Evolutionary conservation across 805 yeast species (phyloP), one percentile per base, ranked within the genome.

Genomic region (Metschnikowia gelsemii): DNA sequence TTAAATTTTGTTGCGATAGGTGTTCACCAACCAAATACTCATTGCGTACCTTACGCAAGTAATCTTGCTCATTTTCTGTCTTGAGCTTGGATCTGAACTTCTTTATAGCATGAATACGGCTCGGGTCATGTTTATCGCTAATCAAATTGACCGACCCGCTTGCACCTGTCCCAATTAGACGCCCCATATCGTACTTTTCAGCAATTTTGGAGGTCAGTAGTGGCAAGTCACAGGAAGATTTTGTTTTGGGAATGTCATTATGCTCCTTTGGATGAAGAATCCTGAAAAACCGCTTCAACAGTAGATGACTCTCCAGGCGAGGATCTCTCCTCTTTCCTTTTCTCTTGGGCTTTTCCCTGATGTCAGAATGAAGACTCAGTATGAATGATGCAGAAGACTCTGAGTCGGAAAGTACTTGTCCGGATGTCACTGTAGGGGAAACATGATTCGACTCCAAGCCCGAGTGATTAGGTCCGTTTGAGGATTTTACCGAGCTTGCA

Each of bases 71-170:
- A 5, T 78, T 55, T 58, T 87, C 96, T 39, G 75, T 74, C 4
- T 74, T 66, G 42, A 76, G 67, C 52, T 81, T 80, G 8, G 84
- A 66, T 46, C 95, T 73, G 61, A 91, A 89, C 62, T 87, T 85
- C 66, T 90, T 90, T 40, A 91, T 86, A 0, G 98, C 98, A 63
- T 78, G 88, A 4, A 87, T 60, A 46, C 77, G 73, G 22, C 40
- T 35, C 7, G 62, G 52, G 18, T 78, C 75, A 49, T 81, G 82
- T 22, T 77, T 72, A 38, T 84, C 75, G 44, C 79, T 78, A 45
- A 89, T 84, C 39, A 87, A 73, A 30, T 84, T 76, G n/a, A 90
- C 98, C 0, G 93, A 83, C 2, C 98, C 97, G 18, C 95, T 90
- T 1, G 97, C 97, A 11, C 98, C 98, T 43, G 90, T 80, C 17